Evolutionary conservation across 331 rosid genomes (phyloP).

Genomic region (Erythrophleum ivorense): DNA sequence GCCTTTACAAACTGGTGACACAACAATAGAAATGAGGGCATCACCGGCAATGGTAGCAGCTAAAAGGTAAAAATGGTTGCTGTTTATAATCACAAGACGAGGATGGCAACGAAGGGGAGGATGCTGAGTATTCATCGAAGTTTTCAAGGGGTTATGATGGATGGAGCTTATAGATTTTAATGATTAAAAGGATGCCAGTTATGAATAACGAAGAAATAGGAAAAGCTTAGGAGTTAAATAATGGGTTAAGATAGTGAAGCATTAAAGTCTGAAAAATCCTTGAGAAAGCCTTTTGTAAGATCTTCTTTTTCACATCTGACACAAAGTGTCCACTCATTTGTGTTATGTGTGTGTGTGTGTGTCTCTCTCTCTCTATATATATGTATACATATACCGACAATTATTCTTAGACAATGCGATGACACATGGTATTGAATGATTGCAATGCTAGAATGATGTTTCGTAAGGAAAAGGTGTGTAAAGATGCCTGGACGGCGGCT

Average conservation of each 20-base stretch:
- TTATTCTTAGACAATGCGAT: too few species aligned
- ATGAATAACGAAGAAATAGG: not conserved
- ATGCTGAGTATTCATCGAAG: too few species aligned
- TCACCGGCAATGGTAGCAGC: not conserved
- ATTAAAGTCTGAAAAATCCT: not conserved
- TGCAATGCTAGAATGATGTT: too few species aligned
- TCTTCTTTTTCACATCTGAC: not conserved
- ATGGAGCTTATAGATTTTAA: not conserved
- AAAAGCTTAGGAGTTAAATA: not conserved
- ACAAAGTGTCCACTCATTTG: too few species aligned
- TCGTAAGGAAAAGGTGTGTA: too few species aligned
- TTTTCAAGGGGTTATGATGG: too few species aligned
- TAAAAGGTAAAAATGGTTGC: not conserved
- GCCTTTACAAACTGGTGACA: not conserved
- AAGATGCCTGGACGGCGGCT: too few species aligned
- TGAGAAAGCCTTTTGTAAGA: too few species aligned
- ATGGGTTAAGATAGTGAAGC: not conserved
- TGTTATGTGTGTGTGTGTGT: too few species aligned
- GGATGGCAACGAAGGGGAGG: not conserved
- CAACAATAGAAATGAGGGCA: not conserved
- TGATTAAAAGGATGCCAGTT: not conserved
- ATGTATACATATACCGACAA: too few species aligned
- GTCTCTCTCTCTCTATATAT: too few species aligned
- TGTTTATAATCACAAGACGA: not conserved
- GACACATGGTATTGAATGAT: too few species aligned